These are phyloP conservation scores for Phoma sp. DNA, from an alignment of 2,329 filamentous ascomycete species.

Conservation along the genomic window DNA sequence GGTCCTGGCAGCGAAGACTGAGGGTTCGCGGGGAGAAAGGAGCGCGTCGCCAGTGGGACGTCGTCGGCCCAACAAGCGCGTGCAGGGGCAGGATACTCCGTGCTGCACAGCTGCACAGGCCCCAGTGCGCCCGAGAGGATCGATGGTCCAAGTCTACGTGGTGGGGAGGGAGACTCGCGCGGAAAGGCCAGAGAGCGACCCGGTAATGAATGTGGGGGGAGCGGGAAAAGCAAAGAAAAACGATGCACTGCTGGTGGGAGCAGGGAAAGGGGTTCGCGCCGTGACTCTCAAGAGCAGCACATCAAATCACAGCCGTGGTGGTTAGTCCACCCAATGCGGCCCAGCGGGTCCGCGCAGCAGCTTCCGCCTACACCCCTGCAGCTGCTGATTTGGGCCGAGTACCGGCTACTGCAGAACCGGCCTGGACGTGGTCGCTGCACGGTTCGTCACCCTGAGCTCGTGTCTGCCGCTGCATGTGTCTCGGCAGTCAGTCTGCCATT, in stretches of 20 bases:
- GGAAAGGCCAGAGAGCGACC: conserved; percentile 7
- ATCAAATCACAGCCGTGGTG: conserved; percentile 8
- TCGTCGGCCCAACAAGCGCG: conserved; percentile 10
- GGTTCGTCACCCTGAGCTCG: not conserved
- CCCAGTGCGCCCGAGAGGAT: conserved; percentile 13
- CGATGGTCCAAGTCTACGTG: conserved; percentile 1
- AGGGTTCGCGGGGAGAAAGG: conserved; percentile 14
- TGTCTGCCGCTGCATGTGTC: not conserved
- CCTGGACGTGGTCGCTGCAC: conserved; percentile 4
- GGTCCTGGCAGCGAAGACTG: conserved; percentile 10
- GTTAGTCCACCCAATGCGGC: conserved; percentile 8
- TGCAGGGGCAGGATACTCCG: conserved; percentile 7
- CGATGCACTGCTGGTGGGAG: not conserved
- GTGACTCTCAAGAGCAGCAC: conserved; percentile 1
- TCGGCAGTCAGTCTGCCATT: not conserved
- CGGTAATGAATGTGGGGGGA: conserved; percentile 10
- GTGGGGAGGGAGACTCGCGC: conserved; percentile 9
- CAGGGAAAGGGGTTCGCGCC: conserved; percentile 16
- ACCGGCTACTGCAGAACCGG: not conserved
- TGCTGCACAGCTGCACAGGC: conserved; percentile 13
- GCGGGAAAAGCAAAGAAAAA: conserved; percentile 6
- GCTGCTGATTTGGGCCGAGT: not conserved
- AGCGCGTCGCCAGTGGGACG: conserved; percentile 7
- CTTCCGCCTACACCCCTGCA: conserved; percentile 14
- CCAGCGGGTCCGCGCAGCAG: conserved; percentile 1